A percentile compares a stretch with the other conserved stretches of the same genome.
Conservation (phyloP, 2,329 filamentous ascomycete species). For the Talaromyces funiculosus region DNA sequence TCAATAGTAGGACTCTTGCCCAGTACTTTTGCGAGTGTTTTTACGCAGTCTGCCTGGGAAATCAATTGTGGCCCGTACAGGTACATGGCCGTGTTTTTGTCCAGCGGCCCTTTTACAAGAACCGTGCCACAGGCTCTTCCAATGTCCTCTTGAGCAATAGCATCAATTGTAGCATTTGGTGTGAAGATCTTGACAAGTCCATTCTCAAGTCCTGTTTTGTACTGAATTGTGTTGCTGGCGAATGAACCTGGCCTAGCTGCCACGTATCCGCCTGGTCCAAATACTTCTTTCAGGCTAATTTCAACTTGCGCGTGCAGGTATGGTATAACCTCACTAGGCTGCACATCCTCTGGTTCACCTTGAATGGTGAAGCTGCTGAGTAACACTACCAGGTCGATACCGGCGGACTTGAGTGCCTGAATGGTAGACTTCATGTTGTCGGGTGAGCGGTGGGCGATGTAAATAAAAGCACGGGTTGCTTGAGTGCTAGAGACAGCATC, state of each 20-base stretch:
- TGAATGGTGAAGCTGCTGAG: constrained; percentile 27
- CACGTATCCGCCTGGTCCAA: background rate
- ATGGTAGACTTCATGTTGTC: constrained; percentile 40
- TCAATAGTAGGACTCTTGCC: constrained; percentile 19
- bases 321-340: background rate
- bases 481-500: background rate
- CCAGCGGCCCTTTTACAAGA: background rate
- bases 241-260: background rate
- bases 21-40: constrained; percentile 25
- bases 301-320: background rate
- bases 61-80: constrained; percentile 36
- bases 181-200: background rate
- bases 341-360: background rate
- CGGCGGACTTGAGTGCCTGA: constrained; percentile 41
- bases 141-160: background rate
- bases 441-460: constrained; percentile 28
- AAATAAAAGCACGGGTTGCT: constrained; percentile 41
- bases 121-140: background rate
- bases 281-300: background rate
- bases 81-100: constrained; percentile 25
- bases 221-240: background rate
- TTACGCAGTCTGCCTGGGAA: constrained; percentile 25
- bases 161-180: background rate
- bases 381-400: constrained; percentile 45
- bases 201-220: background rate